Conservation (phyloP, 2,329 filamentous ascomycete genomes). For the Corniculantispora saksenae region DNA sequence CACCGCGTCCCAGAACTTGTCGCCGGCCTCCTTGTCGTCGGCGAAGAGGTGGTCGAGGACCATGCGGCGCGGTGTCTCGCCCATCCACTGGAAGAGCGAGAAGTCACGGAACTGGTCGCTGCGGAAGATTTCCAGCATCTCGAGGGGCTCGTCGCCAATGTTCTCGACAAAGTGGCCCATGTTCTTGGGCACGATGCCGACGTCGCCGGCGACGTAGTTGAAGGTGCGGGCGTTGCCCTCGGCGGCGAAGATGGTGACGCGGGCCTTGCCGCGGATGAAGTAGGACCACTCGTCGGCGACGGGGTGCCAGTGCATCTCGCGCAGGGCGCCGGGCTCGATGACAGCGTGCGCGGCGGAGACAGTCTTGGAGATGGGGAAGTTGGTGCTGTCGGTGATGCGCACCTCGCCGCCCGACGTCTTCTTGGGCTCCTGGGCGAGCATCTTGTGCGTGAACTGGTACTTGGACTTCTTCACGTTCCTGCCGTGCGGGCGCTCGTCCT, state of each 20-base stretch:
- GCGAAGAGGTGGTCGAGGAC: constrained; percentile 68
- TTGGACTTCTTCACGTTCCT: constrained; percentile 66
- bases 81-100: constrained; percentile 74
- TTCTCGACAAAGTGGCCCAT: constrained; percentile 85
- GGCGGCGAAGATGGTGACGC: constrained; percentile 73
- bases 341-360: constrained; percentile 72
- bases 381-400: constrained; percentile 73
- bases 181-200: constrained; percentile 74
- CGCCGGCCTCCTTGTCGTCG: constrained; percentile 59
- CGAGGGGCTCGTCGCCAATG: constrained; percentile 71
- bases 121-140: constrained; percentile 76
- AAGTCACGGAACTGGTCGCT: constrained; percentile 73
- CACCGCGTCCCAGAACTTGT: constrained; percentile 63
- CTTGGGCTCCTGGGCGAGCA: constrained; percentile 69
- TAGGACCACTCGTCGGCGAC: constrained; percentile 80
- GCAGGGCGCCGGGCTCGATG: constrained; percentile 70
- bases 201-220: constrained; percentile 73
- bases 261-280: constrained; percentile 70
- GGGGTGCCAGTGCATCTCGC: constrained; percentile 84
- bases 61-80: constrained; percentile 67
- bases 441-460: constrained; percentile 68
- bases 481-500: constrained; percentile 63
- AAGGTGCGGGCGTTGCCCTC: constrained; percentile 72
- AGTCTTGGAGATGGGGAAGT: constrained; percentile 73
- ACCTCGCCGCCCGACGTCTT: constrained; percentile 69